Conservation (phyloP, 345 rosid species). For the Eucalyptus pauciflora region DNA sequence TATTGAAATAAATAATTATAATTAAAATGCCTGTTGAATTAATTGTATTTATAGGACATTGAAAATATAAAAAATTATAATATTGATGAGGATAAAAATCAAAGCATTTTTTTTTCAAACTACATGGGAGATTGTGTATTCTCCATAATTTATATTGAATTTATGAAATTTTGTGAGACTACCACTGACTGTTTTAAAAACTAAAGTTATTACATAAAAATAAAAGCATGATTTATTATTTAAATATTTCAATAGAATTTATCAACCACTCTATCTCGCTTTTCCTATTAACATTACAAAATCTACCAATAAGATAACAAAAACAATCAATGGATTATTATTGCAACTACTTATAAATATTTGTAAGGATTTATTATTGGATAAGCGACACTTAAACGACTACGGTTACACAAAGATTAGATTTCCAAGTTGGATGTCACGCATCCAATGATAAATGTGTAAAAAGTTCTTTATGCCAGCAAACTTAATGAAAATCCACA, state of each 20-base stretch:
- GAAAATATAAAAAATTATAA: background rate
- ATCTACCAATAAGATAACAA: background rate
- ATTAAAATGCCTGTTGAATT: background rate
- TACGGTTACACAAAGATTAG: background rate
- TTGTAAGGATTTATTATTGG: background rate
- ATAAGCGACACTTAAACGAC: too few species aligned
- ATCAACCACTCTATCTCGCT: background rate
- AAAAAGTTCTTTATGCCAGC: background rate
- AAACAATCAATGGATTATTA: background rate
- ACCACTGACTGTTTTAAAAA: rapidly evolving
- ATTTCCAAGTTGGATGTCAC: background rate
- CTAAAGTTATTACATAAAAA: too few species aligned
- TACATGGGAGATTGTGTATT: background rate
- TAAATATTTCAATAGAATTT: background rate
- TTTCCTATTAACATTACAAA: background rate
- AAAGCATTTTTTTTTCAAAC: background rate
- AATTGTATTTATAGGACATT: background rate
- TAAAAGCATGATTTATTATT: too few species aligned
- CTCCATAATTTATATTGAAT: background rate
- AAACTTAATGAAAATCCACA: background rate
- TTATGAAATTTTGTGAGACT: too few species aligned
- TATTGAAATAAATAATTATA: background rate
- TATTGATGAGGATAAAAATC: background rate
- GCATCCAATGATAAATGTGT: background rate
- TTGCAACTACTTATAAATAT: background rate